phyloP scores from a whole-genome alignment of 768 basidiomycete species.

The Kwoniella mangroviensis region DNA sequence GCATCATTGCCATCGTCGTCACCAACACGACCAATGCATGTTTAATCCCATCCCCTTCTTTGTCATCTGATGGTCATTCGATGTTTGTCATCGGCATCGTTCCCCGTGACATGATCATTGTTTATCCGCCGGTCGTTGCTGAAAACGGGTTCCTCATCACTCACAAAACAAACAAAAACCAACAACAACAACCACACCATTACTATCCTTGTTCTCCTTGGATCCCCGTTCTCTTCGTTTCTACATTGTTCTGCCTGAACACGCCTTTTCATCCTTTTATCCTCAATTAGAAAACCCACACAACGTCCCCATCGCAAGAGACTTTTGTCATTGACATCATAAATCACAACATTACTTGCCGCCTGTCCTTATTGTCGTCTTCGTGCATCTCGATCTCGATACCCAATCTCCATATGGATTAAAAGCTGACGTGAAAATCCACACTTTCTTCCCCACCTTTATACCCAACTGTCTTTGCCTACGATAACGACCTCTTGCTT shows the following conservation, averaged over 20 bases:
- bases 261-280: constrained; percentile 12
- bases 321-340: constrained; percentile 5
- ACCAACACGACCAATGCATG: constrained; percentile 1
- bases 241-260: background rate
- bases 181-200: background rate
- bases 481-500: constrained; percentile 3
- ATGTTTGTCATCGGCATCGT: background rate
- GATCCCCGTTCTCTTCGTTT: background rate
- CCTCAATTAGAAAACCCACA: background rate
- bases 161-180: background rate
- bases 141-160: constrained; percentile 3
- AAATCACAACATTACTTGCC: background rate
- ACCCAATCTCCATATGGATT: background rate
- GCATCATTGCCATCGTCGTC: background rate
- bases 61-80: background rate
- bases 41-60: background rate
- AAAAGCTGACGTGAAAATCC: constrained; percentile 10
- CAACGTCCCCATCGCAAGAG: background rate
- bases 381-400: background rate
- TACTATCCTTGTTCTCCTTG: background rate
- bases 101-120: background rate
- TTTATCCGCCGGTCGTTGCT: background rate
- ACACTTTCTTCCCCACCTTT: background rate
- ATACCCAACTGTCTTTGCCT: background rate
- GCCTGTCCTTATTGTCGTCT: background rate